These are phyloP conservation scores for Aspergillus neoniger DNA, from an alignment of 2,329 filamentous ascomycete genomes.

Conservation along the genomic window DNA sequence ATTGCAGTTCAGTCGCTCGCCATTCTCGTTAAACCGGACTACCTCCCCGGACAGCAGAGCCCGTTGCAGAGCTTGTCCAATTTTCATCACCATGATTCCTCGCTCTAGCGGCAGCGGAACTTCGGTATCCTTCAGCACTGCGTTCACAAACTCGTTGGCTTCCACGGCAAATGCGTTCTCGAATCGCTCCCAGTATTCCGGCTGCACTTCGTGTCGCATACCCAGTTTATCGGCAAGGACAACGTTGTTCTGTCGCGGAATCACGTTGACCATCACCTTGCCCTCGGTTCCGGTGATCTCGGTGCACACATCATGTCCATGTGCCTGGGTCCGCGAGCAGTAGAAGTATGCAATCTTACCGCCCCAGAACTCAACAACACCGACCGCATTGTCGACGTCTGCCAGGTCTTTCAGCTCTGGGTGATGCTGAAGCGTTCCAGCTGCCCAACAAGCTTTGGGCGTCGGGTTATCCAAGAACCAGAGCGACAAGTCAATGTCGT, in stretches of 20 bases:
- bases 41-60: conserved; percentile 20
- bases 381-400: conserved; percentile 41
- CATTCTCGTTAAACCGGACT: conserved; percentile 37
- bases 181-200: conserved; percentile 44
- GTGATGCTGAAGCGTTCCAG: conserved; percentile 30
- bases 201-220: conserved; percentile 40
- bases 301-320: conserved; percentile 39
- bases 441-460: conserved; percentile 36
- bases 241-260: conserved; percentile 32
- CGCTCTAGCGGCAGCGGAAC: conserved; percentile 39
- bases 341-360: conserved; percentile 39
- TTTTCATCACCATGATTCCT: conserved; percentile 40
- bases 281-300: conserved; percentile 33
- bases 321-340: conserved; percentile 38
- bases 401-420: conserved; percentile 34
- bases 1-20: conserved; percentile 18
- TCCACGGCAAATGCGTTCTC: conserved; percentile 45
- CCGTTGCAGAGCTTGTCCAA: conserved; percentile 34
- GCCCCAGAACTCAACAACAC: conserved; percentile 40
- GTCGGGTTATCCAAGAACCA: conserved; percentile 29
- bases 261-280: conserved; percentile 23
- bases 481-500: conserved; percentile 62
- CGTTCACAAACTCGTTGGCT: conserved; percentile 42
- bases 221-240: conserved; percentile 35
- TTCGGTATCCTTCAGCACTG: conserved; percentile 38